Evolutionary conservation across 768 basidiomycete genomes (phyloP), one percentile per base, ranked within the genome.

Genomic region (Serendipita sp.): DNA sequence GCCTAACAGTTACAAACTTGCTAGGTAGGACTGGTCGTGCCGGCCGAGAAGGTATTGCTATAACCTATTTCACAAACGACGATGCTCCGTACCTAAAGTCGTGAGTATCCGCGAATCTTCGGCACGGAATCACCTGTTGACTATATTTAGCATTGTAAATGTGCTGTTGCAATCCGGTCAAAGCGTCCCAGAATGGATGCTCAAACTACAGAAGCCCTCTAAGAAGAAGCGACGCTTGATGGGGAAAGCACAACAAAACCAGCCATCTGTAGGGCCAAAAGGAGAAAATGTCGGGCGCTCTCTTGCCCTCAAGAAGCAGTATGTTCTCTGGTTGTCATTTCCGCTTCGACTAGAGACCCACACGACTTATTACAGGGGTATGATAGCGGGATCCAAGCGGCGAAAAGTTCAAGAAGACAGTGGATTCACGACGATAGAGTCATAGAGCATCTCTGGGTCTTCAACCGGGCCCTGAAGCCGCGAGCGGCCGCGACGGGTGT

Each of bases 51-150:
- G 96, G 96, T 16, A 88, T 88, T 72, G 94, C 96, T 0, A 83
- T 94, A 44, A 99, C 96, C 1, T 97, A 91, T 74, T 98, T 96
- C 76, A 96, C 92, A 2, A 82, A 93, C 67, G 88, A 91, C 65
- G 96, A 99, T 72, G 88, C 84, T 0, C 88, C 91, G 0, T 91
- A 87, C 74, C 78, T 99, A 53, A 94, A 96, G 77, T 83, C 89
- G 88, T 89, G 73, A 68, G 83, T 70, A 11, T 60, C 34, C 53
- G 68, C 31, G 67, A 34, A 33, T 45, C 45, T 37, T 44, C 27
- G 34, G 52, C 60, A 70, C 53, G 4, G 10, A 50, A 23, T 23
- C 1, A 23, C 23, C 23, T 63, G 23, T 33, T 43, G 53, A 60
- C 62, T 55, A 45, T 52, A 53, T 46, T 43, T 43, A 95, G 91